Conservation (phyloP, 805 yeast species). For the Cyberlindnera maritima region DNA sequence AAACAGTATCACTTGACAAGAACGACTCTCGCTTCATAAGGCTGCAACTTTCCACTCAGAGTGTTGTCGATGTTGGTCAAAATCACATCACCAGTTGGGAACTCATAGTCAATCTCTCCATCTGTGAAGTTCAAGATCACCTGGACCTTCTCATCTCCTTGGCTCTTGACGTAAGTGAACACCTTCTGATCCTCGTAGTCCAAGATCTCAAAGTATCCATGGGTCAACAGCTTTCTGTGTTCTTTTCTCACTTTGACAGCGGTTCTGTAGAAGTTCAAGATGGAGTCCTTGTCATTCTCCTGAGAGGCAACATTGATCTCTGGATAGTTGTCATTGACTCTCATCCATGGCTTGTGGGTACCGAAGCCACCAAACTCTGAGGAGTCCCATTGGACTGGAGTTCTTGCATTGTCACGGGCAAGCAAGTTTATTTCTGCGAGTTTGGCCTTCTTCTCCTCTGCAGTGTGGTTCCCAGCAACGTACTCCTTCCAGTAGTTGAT, state of each 20-base stretch:
- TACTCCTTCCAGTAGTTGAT: constrained; percentile 38
- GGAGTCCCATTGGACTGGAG: constrained; percentile 55
- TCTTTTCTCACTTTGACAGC: constrained; percentile 44
- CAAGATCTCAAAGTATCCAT: constrained; percentile 44
- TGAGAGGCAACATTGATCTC: constrained; percentile 49
- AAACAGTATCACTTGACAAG: background rate
- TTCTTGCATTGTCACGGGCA: constrained; percentile 53
- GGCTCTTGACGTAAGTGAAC: constrained; percentile 41
- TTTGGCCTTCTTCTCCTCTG: constrained; percentile 29
- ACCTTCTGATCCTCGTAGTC: constrained; percentile 41
- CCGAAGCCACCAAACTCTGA: constrained; percentile 48
- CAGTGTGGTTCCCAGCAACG: constrained; percentile 26
- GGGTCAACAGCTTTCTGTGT: constrained; percentile 40
- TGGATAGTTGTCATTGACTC: constrained; percentile 46
- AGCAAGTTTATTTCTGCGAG: constrained; percentile 35
- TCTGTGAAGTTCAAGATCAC: constrained; percentile 43
- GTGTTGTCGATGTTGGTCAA: constrained; percentile 31
- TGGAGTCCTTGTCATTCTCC: constrained; percentile 42
- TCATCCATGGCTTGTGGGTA: constrained; percentile 50
- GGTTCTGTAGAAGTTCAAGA: constrained; percentile 44
- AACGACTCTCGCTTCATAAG: constrained; percentile 44
- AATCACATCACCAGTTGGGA: constrained; percentile 33
- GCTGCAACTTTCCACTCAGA: constrained; percentile 30
- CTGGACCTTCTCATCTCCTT: constrained; percentile 32
- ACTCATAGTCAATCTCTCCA: constrained; percentile 31